Evolutionary conservation across 73 alveolate genomes (phyloP).

Genomic region (Blepharisma japonicum): DNA sequence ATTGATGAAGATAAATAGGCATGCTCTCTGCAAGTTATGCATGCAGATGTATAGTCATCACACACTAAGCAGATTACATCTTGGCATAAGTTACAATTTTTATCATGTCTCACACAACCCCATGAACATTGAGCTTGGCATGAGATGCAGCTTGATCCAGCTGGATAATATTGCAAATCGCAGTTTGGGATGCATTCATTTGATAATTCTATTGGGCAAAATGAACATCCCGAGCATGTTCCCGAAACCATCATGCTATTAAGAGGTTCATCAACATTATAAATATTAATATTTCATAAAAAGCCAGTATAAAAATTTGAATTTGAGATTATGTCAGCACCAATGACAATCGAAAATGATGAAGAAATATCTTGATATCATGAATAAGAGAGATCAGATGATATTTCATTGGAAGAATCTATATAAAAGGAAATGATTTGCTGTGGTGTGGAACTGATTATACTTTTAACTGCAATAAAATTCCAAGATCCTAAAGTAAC

Average conservation of each 20-base stretch:
- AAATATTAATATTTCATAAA: constrained; percentile 7
- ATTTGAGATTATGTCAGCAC: background rate
- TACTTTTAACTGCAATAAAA: too few species aligned
- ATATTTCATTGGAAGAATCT: too few species aligned
- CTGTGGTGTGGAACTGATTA: too few species aligned
- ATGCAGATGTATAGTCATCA: background rate
- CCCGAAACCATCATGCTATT: background rate
- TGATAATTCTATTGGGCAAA: background rate
- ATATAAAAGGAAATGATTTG: too few species aligned
- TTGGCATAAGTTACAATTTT: constrained; percentile 2
- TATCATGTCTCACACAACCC: constrained; percentile 24
- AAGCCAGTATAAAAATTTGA: background rate
- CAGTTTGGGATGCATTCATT: background rate
- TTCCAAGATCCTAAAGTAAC: too few species aligned
- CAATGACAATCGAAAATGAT: background rate
- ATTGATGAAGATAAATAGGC: background rate
- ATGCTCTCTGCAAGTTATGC: background rate
- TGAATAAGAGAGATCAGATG: too few species aligned
- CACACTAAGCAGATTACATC: background rate
- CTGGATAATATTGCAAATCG: background rate
- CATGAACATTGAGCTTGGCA: background rate
- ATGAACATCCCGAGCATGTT: background rate
- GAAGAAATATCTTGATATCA: background rate
- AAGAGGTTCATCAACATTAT: background rate
- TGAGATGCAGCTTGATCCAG: background rate